phyloP scores from a whole-genome alignment of 768 basidiomycete genomes.

The Suillus alpinus region DNA sequence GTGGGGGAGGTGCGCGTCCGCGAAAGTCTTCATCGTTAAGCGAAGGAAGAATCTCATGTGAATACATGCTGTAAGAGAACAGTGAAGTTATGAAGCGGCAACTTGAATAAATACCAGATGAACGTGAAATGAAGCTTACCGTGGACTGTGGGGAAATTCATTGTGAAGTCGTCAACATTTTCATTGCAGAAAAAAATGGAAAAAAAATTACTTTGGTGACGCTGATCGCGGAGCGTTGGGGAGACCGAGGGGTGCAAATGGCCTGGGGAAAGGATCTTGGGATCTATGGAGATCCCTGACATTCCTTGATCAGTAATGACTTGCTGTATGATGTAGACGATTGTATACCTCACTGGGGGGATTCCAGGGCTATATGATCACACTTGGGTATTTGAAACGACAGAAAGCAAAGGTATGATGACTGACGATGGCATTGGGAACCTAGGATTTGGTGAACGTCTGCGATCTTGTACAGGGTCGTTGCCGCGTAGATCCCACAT shows the following conservation, averaged over 20 bases:
- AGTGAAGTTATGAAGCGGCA: constrained; percentile 4
- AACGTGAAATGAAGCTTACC: constrained; percentile 22
- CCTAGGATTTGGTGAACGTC: constrained; percentile 11
- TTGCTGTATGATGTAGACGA: background rate
- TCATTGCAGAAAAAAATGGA: constrained; percentile 1
- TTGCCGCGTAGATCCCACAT: constrained; percentile 28
- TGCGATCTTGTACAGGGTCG: constrained; percentile 11
- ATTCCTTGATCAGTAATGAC: background rate
- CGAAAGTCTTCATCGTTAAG: background rate
- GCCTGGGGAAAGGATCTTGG: constrained; percentile 11
- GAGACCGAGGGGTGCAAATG: constrained; percentile 19
- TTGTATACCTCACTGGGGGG: constrained; percentile 16
- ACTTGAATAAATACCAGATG: constrained; percentile 5
- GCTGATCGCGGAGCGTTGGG: constrained; percentile 13
- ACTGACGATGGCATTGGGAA: constrained; percentile 21
- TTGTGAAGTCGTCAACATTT: constrained; percentile 5
- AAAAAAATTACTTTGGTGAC: constrained; percentile 19
- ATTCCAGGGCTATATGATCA: constrained; percentile 9
- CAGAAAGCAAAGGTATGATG: background rate
- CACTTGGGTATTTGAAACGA: constrained; percentile 1
- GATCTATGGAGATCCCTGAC: constrained; percentile 14
- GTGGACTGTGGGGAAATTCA: constrained; percentile 11
- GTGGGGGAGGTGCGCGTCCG: background rate
- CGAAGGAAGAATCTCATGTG: constrained; percentile 24
- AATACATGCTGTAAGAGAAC: constrained; percentile 9